Evolutionary conservation across 2,329 filamentous ascomycete genomes (phyloP), one percentile per base, ranked within the genome.

Genomic region (Fusarium heterosporum): DNA sequence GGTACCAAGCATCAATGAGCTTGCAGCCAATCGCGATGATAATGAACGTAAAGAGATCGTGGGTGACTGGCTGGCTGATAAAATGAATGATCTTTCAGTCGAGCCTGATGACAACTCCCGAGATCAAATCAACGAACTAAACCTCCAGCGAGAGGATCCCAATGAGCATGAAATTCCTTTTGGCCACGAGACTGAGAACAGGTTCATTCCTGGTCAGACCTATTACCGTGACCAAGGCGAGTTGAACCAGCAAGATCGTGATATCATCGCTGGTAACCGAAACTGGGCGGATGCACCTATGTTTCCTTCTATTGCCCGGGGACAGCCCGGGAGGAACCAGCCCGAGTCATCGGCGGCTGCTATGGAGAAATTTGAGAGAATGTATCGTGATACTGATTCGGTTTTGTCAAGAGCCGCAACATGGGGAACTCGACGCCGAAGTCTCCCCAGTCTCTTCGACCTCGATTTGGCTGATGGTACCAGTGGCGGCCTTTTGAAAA

Each of bases 371-470:
- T 88, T 85, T 53, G 78, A 86, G 65, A 78, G 78, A 12, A 80
- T 85, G 79, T 84, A 79, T 53, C 80, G 80, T 19, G 85, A 88
- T 64, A 87, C 81, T 46, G 84, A 83, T 28, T 90, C 88, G 0
- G 80, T 89, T 12, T 76, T 88, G 11, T 90, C 88, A 3, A 81
- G 86, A 63, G 84, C 88, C 14, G 90, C 90, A 17, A 93, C 90
- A 1, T 89, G 90, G 83, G 90, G 90, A 16, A 93, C 90, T 3
- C 84, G 87, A 8, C 85, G 89, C 40, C 85, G 86, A 57, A 90
- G 89, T 74, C 80, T 90, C 47, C 87, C 89, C 3, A 88, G 84
- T 68, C 70, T 84, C 55, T 66, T 81, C 7, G 89, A 91, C 56
- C 78, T 88, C 28, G 88, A 81, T 22, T 66, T 76, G 13, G 75